Base-by-base conservation (phyloP, 768 basidiomycete species). In the Mrakia gelida region DNA sequence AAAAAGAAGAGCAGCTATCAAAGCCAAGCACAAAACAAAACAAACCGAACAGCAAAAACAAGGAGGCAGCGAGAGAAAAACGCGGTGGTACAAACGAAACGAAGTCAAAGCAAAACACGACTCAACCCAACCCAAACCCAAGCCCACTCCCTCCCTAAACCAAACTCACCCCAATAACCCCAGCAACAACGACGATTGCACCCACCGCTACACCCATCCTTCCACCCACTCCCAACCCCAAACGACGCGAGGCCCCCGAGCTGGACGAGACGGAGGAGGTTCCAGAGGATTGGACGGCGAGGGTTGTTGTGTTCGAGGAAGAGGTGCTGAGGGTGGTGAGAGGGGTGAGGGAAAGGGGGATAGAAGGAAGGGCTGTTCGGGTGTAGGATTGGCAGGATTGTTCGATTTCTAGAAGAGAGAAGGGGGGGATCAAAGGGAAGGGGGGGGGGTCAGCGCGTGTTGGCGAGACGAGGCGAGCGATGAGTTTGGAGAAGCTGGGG, bases 381-480 rank as follows among this genome's bases (percentile, higher is more conserved):
- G 74, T 75, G 74, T 75, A 75, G n/a, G 74, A 75, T 32, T 41
- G 11, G 62, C 74, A 75, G 41, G 45, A 34, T 38, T 62, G 59
- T n/a, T 75, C 74, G 61, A 75, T 63, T 15, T 49, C 74, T 65
- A 30, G 18, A 38, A 15, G 65, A 21, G 63, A 3, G 63, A 65
- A 1, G 32, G 34, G 13, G 15, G 11, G 26, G 30, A n/a, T 38
- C 38, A n/a, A 30, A 9, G 10, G 11, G 65, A 38, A 13, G 32
- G 34, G 21, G 21, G 3, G 16, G n/a, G 34, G 8, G 38, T 32
- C 32, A 30, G 65, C 45, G 41, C 41, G 18, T 32, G 28, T 11
- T n/a, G n/a, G n/a, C n/a, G n/a, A n/a, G n/a, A n/a, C n/a, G n/a
- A n/a, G n/a, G n/a, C n/a, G n/a, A n/a, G n/a, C n/a, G n/a, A n/a